These are phyloP conservation scores for Xylaria acuta DNA, from an alignment of 495 filamentous ascomycete species.

Conservation along the genomic window DNA sequence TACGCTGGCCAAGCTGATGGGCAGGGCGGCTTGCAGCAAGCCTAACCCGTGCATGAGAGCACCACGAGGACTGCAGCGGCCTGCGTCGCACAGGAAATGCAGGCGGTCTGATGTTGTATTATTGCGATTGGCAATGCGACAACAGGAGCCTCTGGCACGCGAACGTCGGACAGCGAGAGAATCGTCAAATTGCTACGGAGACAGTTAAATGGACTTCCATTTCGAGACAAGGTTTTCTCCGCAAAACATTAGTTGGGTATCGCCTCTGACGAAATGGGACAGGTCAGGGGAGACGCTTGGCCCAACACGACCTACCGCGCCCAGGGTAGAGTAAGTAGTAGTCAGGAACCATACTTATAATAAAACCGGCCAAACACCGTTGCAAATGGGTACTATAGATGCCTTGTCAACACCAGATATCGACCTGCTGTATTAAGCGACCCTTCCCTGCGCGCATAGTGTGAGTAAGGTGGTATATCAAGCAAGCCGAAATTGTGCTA, in stretches of 20 bases:
- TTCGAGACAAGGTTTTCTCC: conserved; percentile 36
- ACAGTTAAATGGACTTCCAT: conserved; percentile 31
- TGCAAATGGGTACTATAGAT: background rate
- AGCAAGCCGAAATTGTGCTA: too few relatives aligned
- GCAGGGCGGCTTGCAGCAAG: conserved; percentile 8
- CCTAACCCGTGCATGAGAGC: background rate
- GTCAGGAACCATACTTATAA: conserved; percentile 1
- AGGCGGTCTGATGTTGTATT: background rate
- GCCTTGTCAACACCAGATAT: background rate
- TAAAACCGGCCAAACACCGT: background rate
- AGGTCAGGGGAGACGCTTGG: conserved; percentile 15
- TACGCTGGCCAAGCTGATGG: conserved; percentile 7
- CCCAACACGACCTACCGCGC: background rate
- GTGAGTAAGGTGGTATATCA: background rate
- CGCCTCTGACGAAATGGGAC: conserved; percentile 23
- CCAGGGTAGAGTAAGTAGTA: background rate
- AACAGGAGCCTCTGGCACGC: background rate
- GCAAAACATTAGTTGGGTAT: conserved; percentile 24
- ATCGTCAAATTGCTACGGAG: conserved; percentile 23
- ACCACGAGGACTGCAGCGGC: background rate
- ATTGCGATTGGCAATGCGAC: conserved; percentile 13
- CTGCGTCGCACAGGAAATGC: background rate
- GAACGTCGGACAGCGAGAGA: conserved; percentile 11
- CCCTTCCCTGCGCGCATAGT: background rate
- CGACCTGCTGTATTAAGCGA: conserved; percentile 2